Percentiles rank a stretch among this genome's conserved stretches.
phyloP scores from a whole-genome alignment of 345 rosid genomes.

The Citrus australasica region DNA sequence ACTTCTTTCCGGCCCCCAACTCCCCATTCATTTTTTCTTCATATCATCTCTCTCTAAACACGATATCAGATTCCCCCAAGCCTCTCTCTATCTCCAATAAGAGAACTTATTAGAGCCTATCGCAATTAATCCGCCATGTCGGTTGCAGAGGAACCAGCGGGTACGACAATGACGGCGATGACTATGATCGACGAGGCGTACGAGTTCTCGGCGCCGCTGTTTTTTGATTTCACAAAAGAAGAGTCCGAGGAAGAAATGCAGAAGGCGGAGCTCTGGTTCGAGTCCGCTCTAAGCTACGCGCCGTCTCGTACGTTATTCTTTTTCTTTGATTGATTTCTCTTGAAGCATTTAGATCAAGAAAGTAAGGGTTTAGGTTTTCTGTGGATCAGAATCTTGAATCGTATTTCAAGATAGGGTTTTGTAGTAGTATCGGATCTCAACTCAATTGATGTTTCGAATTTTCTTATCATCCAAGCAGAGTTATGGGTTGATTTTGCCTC shows the following conservation, averaged over 20 bases:
- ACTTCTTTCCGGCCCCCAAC: conserved; percentile 6
- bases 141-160: conserved; percentile 23
- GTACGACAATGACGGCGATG: conserved; percentile 12
- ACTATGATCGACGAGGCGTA: conserved; percentile 55
- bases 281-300: conserved; percentile 59
- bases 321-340: neutral
- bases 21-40: neutral
- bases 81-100: neutral
- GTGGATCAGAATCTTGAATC: neutral
- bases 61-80: neutral
- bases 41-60: neutral
- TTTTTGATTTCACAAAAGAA: conserved; percentile 72
- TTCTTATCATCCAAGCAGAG: neutral
- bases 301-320: conserved; percentile 77
- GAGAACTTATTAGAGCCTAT: neutral
- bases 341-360: neutral
- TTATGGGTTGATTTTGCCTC: neutral
- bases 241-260: conserved; percentile 66
- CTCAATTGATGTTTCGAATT: neutral
- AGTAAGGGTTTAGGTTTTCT: too few relatives aligned
- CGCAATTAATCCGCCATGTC: conserved; percentile 14
- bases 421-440: neutral
- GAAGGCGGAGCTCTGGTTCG: conserved; percentile 90
- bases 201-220: conserved; percentile 88
- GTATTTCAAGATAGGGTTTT: neutral